Evolutionary conservation across 495 filamentous ascomycete genomes (phyloP).

Genomic region (Aspergillus sclerotiicarbonarius): DNA sequence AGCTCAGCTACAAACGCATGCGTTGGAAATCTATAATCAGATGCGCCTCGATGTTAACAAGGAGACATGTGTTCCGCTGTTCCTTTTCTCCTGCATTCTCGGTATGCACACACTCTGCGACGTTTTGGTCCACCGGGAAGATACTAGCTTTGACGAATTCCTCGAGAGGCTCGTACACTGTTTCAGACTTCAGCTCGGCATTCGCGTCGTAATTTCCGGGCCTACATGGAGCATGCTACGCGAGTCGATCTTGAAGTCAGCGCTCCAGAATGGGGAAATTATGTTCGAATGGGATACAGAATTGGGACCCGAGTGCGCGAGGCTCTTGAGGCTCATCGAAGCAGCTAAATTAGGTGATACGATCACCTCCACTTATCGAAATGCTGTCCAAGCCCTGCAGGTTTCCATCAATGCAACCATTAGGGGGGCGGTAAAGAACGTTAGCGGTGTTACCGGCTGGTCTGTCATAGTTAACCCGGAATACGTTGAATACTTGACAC

Average conservation of each 20-base stretch:
- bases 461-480: conserved; percentile 26
- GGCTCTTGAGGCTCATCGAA: conserved; percentile 13
- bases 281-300: background rate
- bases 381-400: conserved; percentile 20
- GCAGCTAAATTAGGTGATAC: conserved; percentile 9
- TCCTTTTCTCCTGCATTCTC: conserved; percentile 49
- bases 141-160: conserved; percentile 30
- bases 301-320: conserved; percentile 1
- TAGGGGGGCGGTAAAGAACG: background rate
- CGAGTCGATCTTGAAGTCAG: conserved; percentile 14
- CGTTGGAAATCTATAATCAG: conserved; percentile 43
- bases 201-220: conserved; percentile 29
- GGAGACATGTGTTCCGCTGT: conserved; percentile 40
- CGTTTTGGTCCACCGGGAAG: conserved; percentile 21
- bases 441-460: conserved; percentile 30
- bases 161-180: conserved; percentile 42
- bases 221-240: conserved; percentile 24
- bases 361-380: conserved; percentile 16
- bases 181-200: conserved; percentile 44
- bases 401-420: conserved; percentile 6
- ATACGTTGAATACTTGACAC: conserved; percentile 30
- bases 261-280: conserved; percentile 4
- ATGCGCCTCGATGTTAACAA: conserved; percentile 18
- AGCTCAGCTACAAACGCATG: conserved; percentile 48
- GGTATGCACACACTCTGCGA: conserved; percentile 50